Conservation (phyloP, 169 alveolate genomes). For the Cryptosporidium bovis region DNA sequence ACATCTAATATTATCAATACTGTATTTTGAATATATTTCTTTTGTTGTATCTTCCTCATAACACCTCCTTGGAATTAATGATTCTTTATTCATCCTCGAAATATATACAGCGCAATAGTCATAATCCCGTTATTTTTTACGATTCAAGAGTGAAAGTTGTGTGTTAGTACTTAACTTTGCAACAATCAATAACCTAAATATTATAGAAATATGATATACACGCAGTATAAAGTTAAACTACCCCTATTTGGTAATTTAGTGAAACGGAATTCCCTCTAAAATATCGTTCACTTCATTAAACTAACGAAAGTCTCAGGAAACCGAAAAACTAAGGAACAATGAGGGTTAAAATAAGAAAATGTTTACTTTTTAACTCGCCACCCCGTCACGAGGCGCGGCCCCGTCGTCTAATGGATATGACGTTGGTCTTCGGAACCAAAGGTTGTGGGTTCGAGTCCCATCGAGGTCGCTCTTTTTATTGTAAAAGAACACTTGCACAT, state of each 20-base stretch:
- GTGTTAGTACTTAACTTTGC: too few relatives aligned
- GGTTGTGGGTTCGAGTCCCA: slow-evolving; percentile 97
- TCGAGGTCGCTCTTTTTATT: slow-evolving; percentile 60
- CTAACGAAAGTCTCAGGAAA: too few relatives aligned
- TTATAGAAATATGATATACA: too few relatives aligned
- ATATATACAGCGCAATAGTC: too few relatives aligned
- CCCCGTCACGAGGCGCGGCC: slow-evolving; percentile 81
- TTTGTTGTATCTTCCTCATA: not conserved
- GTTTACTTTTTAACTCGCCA: not conserved
- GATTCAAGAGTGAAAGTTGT: too few relatives aligned
- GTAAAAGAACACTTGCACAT: not conserved
- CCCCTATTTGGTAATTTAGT: too few relatives aligned
- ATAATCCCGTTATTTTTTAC: too few relatives aligned
- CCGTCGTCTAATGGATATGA: slow-evolving; percentile 98
- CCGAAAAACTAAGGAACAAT: too few relatives aligned
- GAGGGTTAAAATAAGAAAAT: not conserved
- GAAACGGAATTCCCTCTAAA: too few relatives aligned
- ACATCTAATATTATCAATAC: not conserved
- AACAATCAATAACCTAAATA: too few relatives aligned
- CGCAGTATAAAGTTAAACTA: too few relatives aligned
- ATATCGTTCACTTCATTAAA: too few relatives aligned
- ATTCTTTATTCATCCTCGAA: slow-evolving; percentile 19
- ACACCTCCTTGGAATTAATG: slow-evolving; percentile 45
- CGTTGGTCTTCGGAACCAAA: slow-evolving; percentile 98
- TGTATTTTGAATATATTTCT: slow-evolving; percentile 3